Evolutionary conservation across 2,329 filamentous ascomycete species (phyloP), one percentile per base, ranked within the genome.

Genomic region (Chalaropsis ovoidea): DNA sequence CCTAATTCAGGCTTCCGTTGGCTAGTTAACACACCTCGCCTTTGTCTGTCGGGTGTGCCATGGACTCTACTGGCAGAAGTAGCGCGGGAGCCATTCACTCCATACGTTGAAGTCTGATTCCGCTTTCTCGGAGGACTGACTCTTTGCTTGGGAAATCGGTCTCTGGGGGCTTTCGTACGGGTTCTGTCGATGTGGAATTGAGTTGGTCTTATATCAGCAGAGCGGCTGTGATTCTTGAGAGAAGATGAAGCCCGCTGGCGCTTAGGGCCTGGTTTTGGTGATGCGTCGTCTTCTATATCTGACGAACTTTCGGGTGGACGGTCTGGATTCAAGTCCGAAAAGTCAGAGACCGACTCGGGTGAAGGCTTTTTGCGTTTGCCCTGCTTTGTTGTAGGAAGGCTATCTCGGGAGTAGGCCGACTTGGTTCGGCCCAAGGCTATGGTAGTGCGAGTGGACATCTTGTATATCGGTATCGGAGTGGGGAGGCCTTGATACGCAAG

Each of bases 151-250:
- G 17, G 39, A 58, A 8, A 10, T 0, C 6, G 15, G 7, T 58
- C 27, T 58, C 8, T 19, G 54, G 15, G 4, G 8, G 27, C 15
- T 58, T 58, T 58, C 2, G 54, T 13, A 4, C 24, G 8, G 17
- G 54, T 13, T 15, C 24, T 58, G 54, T 13, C 24, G 10, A 35
- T n/a, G 15, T 13, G n/a, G 8, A 58, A 58, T n/a, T 39, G 24
- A 4, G 54, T 58, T 39, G 54, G 24, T 39, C 54, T 58, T 58
- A 58, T 58, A 39, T 58, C 27, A 39, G 54, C 54, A 35, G 54
- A 58, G 3, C 54, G 27, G 17, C 31, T 17, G 3, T 6, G 54
- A 19, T 35, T 11, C 10, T 35, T 11, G 8, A 27, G 24, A 13
- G 54, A 39, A n/a, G 27, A 58, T 6, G 17, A 19, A 19, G 24